A percentile compares a stretch with the other conserved stretches of the same genome.
Evolutionary conservation across 805 yeast species (phyloP).

Genomic region (Candida arabinofermentans): DNA sequence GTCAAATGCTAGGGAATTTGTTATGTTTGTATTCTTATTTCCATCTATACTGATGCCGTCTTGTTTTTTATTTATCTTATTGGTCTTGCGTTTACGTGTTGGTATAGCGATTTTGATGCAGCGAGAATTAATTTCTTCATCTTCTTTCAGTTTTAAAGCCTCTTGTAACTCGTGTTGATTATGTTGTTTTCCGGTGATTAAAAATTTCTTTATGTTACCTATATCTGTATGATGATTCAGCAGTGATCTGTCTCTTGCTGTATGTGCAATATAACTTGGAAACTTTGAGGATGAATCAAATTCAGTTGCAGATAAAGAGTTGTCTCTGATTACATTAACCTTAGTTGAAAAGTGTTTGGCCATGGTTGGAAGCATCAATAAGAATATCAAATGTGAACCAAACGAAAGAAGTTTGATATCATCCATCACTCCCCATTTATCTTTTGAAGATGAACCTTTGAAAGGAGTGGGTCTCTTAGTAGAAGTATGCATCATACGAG

Average conservation of each 20-base stretch:
- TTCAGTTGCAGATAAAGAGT: conserved; percentile 17
- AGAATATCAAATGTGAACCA: conserved; percentile 30
- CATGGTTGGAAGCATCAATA: conserved; percentile 26
- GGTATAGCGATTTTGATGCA: not conserved
- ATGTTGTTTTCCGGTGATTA: not conserved
- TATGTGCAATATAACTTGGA: not conserved
- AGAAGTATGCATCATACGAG: conserved; percentile 11
- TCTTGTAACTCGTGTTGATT: not conserved
- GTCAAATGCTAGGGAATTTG: not conserved
- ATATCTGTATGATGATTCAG: not conserved
- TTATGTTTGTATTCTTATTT: not conserved
- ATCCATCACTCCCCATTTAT: conserved; percentile 25
- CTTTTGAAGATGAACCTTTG: not conserved
- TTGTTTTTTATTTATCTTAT: not conserved
- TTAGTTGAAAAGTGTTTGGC: conserved; percentile 26
- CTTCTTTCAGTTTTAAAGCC: not conserved
- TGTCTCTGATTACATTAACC: conserved; percentile 28
- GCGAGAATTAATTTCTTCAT: not conserved
- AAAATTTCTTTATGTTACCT: not conserved
- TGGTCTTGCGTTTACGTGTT: not conserved
- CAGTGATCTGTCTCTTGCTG: too few relatives aligned
- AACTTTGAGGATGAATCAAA: not conserved
- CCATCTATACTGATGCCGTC: too few relatives aligned
- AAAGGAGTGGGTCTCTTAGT: conserved; percentile 7
- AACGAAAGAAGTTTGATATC: conserved; percentile 28